Conservation (phyloP, 176 grass and related monocot genomes). For the Calamus simplicifolius region DNA sequence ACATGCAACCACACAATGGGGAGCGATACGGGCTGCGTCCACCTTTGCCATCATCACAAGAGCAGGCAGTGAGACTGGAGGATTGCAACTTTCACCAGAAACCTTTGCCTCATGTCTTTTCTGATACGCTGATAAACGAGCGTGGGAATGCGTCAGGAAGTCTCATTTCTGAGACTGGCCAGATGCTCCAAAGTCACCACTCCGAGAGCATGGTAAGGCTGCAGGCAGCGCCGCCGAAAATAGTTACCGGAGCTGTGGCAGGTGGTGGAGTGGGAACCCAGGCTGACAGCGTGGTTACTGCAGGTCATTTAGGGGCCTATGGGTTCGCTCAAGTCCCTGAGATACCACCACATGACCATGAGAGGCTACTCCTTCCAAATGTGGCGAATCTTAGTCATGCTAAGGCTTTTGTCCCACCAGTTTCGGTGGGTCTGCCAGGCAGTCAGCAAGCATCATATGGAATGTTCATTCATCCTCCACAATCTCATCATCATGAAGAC, state of each 20-base stretch:
- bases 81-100: conserved; percentile 72
- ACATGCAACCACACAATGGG: conserved; percentile 46
- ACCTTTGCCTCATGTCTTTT: conserved; percentile 60
- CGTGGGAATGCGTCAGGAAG: conserved; percentile 36
- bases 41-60: neutral
- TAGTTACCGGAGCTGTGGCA: neutral
- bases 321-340: conserved; percentile 26
- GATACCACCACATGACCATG: conserved; percentile 38
- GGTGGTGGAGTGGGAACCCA: conserved; percentile 3
- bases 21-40: conserved; percentile 26
- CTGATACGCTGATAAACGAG: conserved; percentile 59
- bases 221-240: conserved; percentile 36
- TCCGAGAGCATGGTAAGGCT: conserved; percentile 67
- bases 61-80: conserved; percentile 17
- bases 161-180: conserved; percentile 21
- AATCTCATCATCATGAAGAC: conserved; percentile 1
- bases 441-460: neutral
- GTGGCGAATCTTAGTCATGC: conserved; percentile 2
- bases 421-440: neutral
- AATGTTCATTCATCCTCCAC: neutral
- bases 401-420: conserved; percentile 13
- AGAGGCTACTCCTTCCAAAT: conserved; percentile 12
- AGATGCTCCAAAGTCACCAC: conserved; percentile 55
- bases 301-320: conserved; percentile 36
- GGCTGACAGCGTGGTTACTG: conserved; percentile 6